Base-by-base conservation (phyloP, 78 protist genomes). In the Isochrysis galbana region DNA sequence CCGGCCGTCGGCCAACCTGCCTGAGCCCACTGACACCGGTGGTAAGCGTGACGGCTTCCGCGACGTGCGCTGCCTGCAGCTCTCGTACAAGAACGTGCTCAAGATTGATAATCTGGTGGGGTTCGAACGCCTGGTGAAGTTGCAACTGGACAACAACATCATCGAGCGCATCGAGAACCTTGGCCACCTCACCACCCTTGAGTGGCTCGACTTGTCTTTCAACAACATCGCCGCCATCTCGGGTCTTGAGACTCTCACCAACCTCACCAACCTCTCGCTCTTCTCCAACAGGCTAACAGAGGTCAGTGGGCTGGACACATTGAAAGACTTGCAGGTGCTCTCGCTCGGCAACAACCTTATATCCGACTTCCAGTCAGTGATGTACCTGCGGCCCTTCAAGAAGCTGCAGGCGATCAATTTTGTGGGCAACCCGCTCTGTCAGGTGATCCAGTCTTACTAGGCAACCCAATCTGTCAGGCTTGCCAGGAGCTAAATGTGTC, bases 91-190 rank as follows among this genome's bases (percentile, higher is more conserved):
- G 26, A 77, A 80, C 88, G 7, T 80, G 29, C 55, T 80, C 55
- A 80, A 80, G 88, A 93, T 93, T n/a, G 91, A 90, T 44, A 83
- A 90, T 78, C 51, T 93, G 82, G 25, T 44, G 44, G 80, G 86
- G 11, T 87, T 93, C 36, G 83, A 47, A 2, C 0, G 7, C 42
- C 45, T 93, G 92, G 61, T 51, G 36, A 69, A 90, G 91, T 88
- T 93, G 19, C 74, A 93, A 46, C 89, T 93, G 78, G 95, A 93
- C 88, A 93, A 93, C 80, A 93, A 93, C 61, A 21, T 46, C 78
- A 90, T 93, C 55, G 95, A 82, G 54, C 19, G 0, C 51, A 93
- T 93, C 32, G 95, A 93, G 87, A 72, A 72, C 51, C 72, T 93
- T 22, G 91, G 54, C 74, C 74, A 51, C 38, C 86, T 93, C 26